phyloP scores from a whole-genome alignment of 208 protist genomes.

The Kentomonas sorsogonicus region DNA sequence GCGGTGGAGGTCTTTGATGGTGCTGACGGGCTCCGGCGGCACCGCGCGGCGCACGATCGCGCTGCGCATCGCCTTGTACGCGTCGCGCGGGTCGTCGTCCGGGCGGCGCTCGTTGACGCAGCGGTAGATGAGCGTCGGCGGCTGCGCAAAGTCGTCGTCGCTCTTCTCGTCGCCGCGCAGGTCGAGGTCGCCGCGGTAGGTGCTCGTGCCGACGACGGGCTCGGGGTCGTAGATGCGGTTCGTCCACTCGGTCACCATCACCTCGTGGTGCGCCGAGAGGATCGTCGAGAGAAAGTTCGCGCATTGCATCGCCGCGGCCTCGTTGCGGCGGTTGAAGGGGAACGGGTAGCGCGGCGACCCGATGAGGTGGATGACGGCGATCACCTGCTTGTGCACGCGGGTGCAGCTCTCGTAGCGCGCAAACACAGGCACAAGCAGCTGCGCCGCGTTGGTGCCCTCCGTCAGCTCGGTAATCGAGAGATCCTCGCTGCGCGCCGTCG shows the following conservation, averaged over 20 bases:
- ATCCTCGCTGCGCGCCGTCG: slow-evolving; percentile 23
- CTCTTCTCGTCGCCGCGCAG: slow-evolving; percentile 67
- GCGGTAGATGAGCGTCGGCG: slow-evolving; percentile 66
- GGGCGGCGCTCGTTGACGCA: slow-evolving; percentile 41
- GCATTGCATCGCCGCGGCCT: slow-evolving; percentile 65
- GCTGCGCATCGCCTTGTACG: slow-evolving; percentile 42
- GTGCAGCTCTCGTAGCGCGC: slow-evolving; percentile 39
- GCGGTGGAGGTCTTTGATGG: slow-evolving; percentile 58
- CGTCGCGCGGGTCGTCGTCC: slow-evolving; percentile 61
- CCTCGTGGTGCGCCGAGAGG: slow-evolving; percentile 75
- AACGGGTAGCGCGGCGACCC: slow-evolving; percentile 64
- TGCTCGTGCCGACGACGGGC: slow-evolving; percentile 40
- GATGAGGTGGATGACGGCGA: slow-evolving; percentile 80
- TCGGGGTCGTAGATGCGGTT: slow-evolving; percentile 81
- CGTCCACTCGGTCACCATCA: slow-evolving; percentile 80
- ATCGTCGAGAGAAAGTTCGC: slow-evolving; percentile 67
- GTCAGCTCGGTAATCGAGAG: slow-evolving; percentile 65
- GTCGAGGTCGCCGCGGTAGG: slow-evolving; percentile 65
- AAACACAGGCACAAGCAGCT: slow-evolving; percentile 76
- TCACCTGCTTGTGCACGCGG: slow-evolving; percentile 18
- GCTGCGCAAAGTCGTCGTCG: slow-evolving; percentile 72
- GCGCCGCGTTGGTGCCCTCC: slow-evolving; percentile 60
- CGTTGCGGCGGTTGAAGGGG: slow-evolving; percentile 78
- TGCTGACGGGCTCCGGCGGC: slow-evolving; percentile 35
- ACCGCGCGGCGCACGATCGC: slow-evolving; percentile 36